Evolutionary conservation across 192 early-diverging fungal species (phyloP), one percentile per base, ranked within the genome.

Genomic region (Umbelopsis ramanniana): DNA sequence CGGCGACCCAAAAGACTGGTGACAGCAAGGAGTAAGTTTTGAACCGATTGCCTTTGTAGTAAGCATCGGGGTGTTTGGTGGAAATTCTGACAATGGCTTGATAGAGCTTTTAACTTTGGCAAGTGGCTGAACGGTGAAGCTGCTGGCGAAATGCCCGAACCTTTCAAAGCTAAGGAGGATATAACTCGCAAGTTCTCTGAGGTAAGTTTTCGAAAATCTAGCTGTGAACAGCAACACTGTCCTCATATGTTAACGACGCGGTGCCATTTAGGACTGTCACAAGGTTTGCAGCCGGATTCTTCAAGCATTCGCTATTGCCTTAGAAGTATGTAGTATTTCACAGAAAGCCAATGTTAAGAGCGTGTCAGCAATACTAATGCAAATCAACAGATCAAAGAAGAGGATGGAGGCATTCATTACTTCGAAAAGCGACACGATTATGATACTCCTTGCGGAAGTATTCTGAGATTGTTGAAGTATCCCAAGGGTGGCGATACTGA

Each of bases 21-120:
- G 90, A 91, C 73, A 71, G 80, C 57, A 91, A 91, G 80, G 90
- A 91, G 86, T 87, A 82, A 76, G 81, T 76, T 0, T 24, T 53
- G 26, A 43, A n/a, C 38, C 68, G 24, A 35, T 33, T 55, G 43
- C 48, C 29, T 43, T 29, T 40, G 57, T 48, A 55, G 6, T 55
- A 50, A 11, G 17, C 1, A 53, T 45, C 29, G 29, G n/a, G n/a
- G n/a, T n/a, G n/a, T n/a, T n/a, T 68, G 22, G 69, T 40, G 6
- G 52, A 40, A n/a, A 52, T 37, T 76, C 46, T 45, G 14, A 52
- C n/a, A 70, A 29, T 24, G 26, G 3, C 37, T 3, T 12, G 6
- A 23, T 76, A 88, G 87, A 73, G 86, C 83, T 2, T 89, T 82
- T 52, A 89, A 89, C 66, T 72, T 89, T 46, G 70, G 79, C 22